phyloP scores from a whole-genome alignment of 345 rosid species.

The Trapa incisa region DNA sequence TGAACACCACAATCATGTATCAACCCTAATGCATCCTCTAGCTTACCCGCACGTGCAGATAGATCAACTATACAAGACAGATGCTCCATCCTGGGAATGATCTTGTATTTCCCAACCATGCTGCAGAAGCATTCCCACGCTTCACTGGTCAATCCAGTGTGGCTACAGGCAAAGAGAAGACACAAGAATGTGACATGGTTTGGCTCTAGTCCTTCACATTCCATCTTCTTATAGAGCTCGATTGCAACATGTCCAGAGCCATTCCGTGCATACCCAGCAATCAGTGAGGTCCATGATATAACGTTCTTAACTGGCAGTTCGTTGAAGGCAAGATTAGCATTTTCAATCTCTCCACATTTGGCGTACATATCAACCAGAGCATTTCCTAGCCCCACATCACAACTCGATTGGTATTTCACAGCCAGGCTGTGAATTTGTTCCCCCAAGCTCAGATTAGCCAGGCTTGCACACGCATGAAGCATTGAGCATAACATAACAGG shows the following conservation, averaged over 20 bases:
- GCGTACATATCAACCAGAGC: slow-evolving; percentile 69
- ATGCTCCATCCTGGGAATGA: slow-evolving; percentile 45
- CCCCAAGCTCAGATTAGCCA: slow-evolving; percentile 38
- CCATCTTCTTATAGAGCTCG: slow-evolving; percentile 45
- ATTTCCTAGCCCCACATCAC: slow-evolving; percentile 43
- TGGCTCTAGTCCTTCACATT: slow-evolving; percentile 39
- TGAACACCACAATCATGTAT: slow-evolving; percentile 24
- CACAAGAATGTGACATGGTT: slow-evolving; percentile 54
- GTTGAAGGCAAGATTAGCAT: slow-evolving; percentile 36
- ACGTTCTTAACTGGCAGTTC: slow-evolving; percentile 49
- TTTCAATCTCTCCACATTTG: slow-evolving; percentile 54
- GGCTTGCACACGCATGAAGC: slow-evolving; percentile 49
- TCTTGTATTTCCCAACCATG: slow-evolving; percentile 38
- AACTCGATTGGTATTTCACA: slow-evolving; percentile 29
- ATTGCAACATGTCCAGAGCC: slow-evolving; percentile 44
- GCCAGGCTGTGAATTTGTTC: slow-evolving; percentile 55
- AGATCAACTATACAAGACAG: slow-evolving; percentile 59
- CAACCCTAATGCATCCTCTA: slow-evolving; percentile 43
- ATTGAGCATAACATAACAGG: slow-evolving; percentile 39
- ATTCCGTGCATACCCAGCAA: slow-evolving; percentile 57
- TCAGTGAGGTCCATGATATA: slow-evolving; percentile 62
- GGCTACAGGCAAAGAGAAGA: slow-evolving; percentile 60
- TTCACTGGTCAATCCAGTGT: slow-evolving; percentile 38
- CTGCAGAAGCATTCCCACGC: slow-evolving; percentile 46
- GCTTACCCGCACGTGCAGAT: slow-evolving; percentile 48